Conservation (phyloP, 495 filamentous ascomycete species). For the Penicillium roqueforti region DNA sequence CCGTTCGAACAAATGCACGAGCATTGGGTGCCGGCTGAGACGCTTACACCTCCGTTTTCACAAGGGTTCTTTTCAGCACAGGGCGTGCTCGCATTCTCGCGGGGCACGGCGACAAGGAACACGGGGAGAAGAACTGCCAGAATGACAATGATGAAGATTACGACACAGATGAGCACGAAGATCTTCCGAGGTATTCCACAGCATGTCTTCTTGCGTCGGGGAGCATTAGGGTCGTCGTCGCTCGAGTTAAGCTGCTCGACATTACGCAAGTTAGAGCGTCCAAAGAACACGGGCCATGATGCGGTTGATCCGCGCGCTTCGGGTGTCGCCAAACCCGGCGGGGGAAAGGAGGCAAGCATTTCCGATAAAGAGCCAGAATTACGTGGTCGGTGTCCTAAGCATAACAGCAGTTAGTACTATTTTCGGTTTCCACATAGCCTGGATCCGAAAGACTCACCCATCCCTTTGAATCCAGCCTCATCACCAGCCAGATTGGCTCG, state of each 20-base stretch:
- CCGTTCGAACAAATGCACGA: slow-evolving; percentile 84
- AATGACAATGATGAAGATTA: slow-evolving; percentile 71
- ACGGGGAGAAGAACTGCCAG: slow-evolving; percentile 85
- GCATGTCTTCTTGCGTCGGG: slow-evolving; percentile 37
- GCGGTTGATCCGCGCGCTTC: slow-evolving; percentile 34
- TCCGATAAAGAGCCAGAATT: slow-evolving; percentile 73
- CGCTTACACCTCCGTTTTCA: slow-evolving; percentile 74
- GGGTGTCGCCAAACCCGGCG: slow-evolving; percentile 62
- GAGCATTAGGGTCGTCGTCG: slow-evolving; percentile 20
- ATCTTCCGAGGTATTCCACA: slow-evolving; percentile 84
- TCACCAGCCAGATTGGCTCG: slow-evolving; percentile 44
- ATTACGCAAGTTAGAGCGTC: slow-evolving; percentile 35
- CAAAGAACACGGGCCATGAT: slow-evolving; percentile 43
- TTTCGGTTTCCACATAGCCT: background rate
- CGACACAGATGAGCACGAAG: slow-evolving; percentile 64
- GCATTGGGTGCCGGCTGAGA: slow-evolving; percentile 62
- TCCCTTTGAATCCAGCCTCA: slow-evolving; percentile 26
- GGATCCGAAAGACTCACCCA: slow-evolving; percentile 20
- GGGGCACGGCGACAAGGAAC: slow-evolving; percentile 70
- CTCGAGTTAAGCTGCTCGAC: slow-evolving; percentile 27
- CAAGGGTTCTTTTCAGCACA: slow-evolving; percentile 58
- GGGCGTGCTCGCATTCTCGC: slow-evolving; percentile 41
- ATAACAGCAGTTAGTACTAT: slow-evolving; percentile 1
- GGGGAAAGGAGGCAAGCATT: slow-evolving; percentile 88
- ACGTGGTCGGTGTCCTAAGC: slow-evolving; percentile 27